These are phyloP conservation scores for Zarea fungicola DNA, from an alignment of 2,329 filamentous ascomycete genomes.

Conservation along the genomic window DNA sequence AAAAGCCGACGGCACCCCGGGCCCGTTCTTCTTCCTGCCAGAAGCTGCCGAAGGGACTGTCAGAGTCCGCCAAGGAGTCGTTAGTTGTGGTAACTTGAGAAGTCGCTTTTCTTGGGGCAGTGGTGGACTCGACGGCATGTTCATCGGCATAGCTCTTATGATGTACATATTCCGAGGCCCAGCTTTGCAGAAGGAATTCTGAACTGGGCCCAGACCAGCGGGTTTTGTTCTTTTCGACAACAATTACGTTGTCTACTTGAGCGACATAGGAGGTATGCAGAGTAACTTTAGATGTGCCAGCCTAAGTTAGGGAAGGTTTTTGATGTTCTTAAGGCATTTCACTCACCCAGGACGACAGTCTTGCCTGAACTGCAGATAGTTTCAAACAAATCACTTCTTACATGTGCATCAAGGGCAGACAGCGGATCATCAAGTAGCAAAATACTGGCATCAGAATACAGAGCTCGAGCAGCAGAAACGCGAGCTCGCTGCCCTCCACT, in stretches of 20 bases:
- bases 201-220: neutral
- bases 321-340: neutral
- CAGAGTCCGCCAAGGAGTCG: neutral
- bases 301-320: neutral
- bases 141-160: neutral
- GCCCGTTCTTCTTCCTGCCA: constrained; percentile 7
- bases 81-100: neutral
- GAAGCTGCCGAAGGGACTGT: neutral
- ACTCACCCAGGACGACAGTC: constrained; percentile 1
- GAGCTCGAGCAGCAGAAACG: constrained; percentile 4
- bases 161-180: neutral
- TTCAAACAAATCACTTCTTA: constrained; percentile 2
- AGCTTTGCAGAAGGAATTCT: neutral
- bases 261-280: neutral
- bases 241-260: constrained; percentile 1
- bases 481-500: constrained; percentile 8
- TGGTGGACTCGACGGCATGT: neutral
- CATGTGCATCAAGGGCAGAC: constrained; percentile 9
- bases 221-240: constrained; percentile 2
- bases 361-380: neutral
- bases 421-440: constrained; percentile 10
- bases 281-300: neutral
- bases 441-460: constrained; percentile 9
- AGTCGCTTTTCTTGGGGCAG: neutral
- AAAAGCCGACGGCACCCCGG: neutral